Percentiles rank a stretch among this genome's conserved stretches.
Evolutionary conservation across 2,329 filamentous ascomycete species (phyloP).

Genomic region (Emmonsiellopsis sp.): DNA sequence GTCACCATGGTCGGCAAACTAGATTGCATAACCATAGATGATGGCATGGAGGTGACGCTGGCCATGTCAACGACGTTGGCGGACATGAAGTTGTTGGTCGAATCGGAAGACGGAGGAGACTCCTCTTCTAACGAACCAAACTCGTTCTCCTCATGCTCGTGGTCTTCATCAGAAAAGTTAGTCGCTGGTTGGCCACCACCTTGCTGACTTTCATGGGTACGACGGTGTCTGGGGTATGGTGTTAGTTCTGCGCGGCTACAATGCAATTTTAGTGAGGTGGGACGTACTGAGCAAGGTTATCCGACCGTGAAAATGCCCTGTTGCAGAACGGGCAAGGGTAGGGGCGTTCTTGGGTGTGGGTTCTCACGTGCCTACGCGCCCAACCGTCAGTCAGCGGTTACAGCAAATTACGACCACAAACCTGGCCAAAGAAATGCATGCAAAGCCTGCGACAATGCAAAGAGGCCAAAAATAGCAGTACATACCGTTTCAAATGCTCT

Average conservation of each 20-base stretch:
- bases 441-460: conserved; percentile 13
- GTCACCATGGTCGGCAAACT: conserved; percentile 31
- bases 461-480: conserved; percentile 27
- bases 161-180: conserved; percentile 59
- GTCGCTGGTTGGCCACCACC: conserved; percentile 43
- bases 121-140: conserved; percentile 71
- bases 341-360: conserved; percentile 97
- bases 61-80: conserved; percentile 24
- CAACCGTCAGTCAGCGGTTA: conserved; percentile 42
- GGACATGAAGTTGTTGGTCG: conserved; percentile 15
- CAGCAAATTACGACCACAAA: conserved; percentile 31
- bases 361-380: conserved; percentile 81
- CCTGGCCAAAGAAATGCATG: conserved; percentile 19
- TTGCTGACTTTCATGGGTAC: conserved; percentile 69
- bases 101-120: conserved; percentile 52
- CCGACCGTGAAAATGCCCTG: conserved; percentile 96
- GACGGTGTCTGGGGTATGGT: conserved; percentile 46
- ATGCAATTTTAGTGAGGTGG: conserved; percentile 19
- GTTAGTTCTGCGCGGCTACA: conserved; percentile 14
- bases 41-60: conserved; percentile 27
- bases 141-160: conserved; percentile 81
- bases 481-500: conserved; percentile 98
- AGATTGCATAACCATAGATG: conserved; percentile 26
- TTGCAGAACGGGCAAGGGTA: conserved; percentile 97
- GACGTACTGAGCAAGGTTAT: conserved; percentile 93